Conservation (phyloP, 331 rosid genomes). For the Pyracantha coccinea region DNA sequence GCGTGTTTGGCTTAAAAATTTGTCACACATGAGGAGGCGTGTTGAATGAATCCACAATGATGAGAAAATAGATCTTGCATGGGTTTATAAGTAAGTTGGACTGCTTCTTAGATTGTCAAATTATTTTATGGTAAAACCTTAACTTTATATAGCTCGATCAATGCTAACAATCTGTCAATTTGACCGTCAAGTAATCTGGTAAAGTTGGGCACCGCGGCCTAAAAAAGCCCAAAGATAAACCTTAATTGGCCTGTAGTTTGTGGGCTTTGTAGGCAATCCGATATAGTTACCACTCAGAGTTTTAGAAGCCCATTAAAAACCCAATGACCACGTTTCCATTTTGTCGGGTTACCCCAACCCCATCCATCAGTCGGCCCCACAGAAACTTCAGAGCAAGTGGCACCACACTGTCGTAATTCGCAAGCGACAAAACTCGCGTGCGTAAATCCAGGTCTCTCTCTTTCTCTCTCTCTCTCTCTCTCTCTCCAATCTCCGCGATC, state of each 20-base stretch:
- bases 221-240: neutral
- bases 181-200: too few species aligned
- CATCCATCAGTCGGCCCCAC: neutral
- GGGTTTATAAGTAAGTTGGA: accelerated
- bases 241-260: neutral
- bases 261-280: neutral
- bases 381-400: neutral
- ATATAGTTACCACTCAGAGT: too few species aligned
- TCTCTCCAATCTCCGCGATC: neutral
- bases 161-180: too few species aligned
- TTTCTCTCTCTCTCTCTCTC: neutral
- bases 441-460: neutral
- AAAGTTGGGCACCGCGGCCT: too few species aligned
- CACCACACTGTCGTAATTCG: neutral
- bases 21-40: too few species aligned
- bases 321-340: neutral
- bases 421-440: neutral
- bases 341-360: neutral
- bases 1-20: too few species aligned
- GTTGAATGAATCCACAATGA: too few species aligned
- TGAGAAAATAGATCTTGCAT: too few species aligned
- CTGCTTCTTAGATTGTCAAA: too few species aligned
- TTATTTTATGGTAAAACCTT: too few species aligned
- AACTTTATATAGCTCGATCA: too few species aligned
- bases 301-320: too few species aligned